A percentile compares a stretch with the other conserved stretches of the same genome.
Evolutionary conservation across 2,329 filamentous ascomycete genomes (phyloP).

Genomic region (Calcarisporium arbuscula): DNA sequence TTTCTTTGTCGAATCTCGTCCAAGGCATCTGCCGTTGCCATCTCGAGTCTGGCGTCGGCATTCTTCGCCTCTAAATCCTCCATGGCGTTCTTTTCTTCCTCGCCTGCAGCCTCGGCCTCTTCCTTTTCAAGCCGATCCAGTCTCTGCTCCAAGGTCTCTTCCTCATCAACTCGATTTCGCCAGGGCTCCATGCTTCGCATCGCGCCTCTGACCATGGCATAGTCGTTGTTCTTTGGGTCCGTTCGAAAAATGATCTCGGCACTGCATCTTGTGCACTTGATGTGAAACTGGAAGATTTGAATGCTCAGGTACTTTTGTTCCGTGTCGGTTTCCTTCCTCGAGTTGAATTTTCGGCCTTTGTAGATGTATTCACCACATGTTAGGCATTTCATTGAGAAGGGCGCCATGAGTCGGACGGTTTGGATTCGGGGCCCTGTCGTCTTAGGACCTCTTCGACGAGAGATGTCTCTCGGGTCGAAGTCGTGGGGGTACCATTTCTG

Average conservation of each 20-base stretch:
- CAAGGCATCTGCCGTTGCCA: conserved; percentile 91
- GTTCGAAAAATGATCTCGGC: conserved; percentile 90
- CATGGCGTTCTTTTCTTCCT: conserved; percentile 83
- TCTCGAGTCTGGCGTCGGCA: conserved; percentile 84
- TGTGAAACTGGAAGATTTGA: conserved; percentile 75
- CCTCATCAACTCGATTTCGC: conserved; percentile 55
- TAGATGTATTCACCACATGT: conserved; percentile 73
- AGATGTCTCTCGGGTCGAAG: conserved; percentile 82
- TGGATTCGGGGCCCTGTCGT: conserved; percentile 72
- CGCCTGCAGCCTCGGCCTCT: conserved; percentile 55
- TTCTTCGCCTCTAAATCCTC: conserved; percentile 92
- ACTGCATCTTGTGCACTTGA: conserved; percentile 79
- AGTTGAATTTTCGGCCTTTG: conserved; percentile 92
- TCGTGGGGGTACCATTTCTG: conserved; percentile 64
- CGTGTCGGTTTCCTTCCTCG: conserved; percentile 81
- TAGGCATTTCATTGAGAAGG: conserved; percentile 36
- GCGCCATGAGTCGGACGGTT: conserved; percentile 76
- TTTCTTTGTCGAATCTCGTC: conserved; percentile 93
- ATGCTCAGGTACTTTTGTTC: conserved; percentile 87
- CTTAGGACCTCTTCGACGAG: conserved; percentile 63
- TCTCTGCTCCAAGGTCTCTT: conserved; percentile 81
- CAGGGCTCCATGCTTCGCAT: conserved; percentile 93
- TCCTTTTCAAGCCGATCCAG: conserved; percentile 78
- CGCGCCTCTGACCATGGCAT: conserved; percentile 71
- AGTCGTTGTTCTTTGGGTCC: conserved; percentile 93